Percentiles rank a stretch among this genome's conserved stretches.
Evolutionary conservation across 2,329 filamentous ascomycete genomes (phyloP).

Genomic region (Raffaelea arxii): DNA sequence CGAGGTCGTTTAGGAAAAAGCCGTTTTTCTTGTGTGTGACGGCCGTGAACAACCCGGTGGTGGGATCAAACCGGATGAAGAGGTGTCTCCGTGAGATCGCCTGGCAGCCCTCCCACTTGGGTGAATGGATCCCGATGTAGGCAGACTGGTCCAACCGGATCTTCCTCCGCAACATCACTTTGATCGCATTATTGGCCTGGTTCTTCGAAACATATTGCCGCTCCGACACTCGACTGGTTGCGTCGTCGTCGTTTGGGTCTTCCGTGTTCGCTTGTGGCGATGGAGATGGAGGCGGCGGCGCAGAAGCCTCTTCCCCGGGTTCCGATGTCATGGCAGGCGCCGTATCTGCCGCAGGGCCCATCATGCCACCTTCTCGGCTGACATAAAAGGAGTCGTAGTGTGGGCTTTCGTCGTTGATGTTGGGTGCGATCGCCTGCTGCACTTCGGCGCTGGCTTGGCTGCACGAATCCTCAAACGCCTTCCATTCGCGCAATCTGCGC

Average conservation of each 20-base stretch:
- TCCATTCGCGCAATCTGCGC: too few relatives aligned
- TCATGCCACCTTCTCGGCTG: conserved; percentile 60
- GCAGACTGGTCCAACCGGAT: conserved; percentile 52
- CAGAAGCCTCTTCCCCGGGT: neutral
- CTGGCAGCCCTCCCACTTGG: too few relatives aligned
- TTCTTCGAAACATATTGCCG: conserved; percentile 48
- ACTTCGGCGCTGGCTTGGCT: conserved; percentile 20
- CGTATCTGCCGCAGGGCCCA: conserved; percentile 28
- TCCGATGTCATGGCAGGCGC: neutral
- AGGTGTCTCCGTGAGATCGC: conserved; percentile 66
- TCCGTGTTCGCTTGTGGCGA: neutral
- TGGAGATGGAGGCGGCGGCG: conserved; percentile 21
- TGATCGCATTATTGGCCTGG: conserved; percentile 46
- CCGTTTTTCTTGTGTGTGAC: conserved; percentile 54
- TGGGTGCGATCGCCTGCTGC: conserved; percentile 11
- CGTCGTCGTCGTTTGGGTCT: too few relatives aligned
- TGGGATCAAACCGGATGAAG: conserved; percentile 60
- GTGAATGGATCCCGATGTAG: conserved; percentile 64
- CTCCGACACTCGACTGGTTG: conserved; percentile 34
- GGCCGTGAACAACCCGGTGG: conserved; percentile 55
- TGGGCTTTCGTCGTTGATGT: conserved; percentile 34
- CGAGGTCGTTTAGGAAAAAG: conserved; percentile 55
- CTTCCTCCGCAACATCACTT: conserved; percentile 49
- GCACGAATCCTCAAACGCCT: too few relatives aligned
- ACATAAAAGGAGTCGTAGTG: conserved; percentile 53